phyloP scores from a whole-genome alignment of 441 rosid species.

The Arabidopsis hybrid region DNA sequence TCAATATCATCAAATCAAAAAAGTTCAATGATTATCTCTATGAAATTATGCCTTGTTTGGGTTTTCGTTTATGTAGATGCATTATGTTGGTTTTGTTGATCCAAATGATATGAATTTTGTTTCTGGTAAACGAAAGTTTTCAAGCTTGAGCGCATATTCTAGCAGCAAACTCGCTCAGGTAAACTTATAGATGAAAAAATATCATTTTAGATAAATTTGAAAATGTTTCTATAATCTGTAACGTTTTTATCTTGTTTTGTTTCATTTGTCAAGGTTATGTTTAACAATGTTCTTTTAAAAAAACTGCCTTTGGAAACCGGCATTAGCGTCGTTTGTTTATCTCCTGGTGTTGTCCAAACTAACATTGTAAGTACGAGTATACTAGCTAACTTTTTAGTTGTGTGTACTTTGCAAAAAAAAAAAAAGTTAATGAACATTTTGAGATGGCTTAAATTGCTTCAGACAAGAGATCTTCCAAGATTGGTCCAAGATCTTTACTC shows the following conservation, averaged over 20 bases:
- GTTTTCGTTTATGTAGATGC: constrained; percentile 59
- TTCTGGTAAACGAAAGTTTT: constrained; percentile 72
- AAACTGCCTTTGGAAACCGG: constrained; percentile 79
- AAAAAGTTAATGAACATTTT: neutral
- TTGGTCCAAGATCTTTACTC: constrained; percentile 69
- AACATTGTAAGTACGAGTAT: constrained; percentile 66
- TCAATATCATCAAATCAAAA: neutral
- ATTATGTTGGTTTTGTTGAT: constrained; percentile 85
- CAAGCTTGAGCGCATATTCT: constrained; percentile 74
- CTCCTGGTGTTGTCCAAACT: constrained; percentile 86
- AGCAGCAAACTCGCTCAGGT: constrained; percentile 95
- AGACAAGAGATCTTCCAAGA: constrained; percentile 91
- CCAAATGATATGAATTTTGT: constrained; percentile 79
- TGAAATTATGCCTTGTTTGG: neutral
- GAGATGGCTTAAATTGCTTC: constrained; percentile 23
- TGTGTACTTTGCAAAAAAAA: too few relatives aligned
- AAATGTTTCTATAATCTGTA: neutral
- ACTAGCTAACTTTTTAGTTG: too few relatives aligned
- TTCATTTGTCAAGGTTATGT: constrained; percentile 71
- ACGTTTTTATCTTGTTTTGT: neutral
- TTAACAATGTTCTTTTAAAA: constrained; percentile 76
- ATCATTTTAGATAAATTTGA: too few relatives aligned
- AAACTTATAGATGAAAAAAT: neutral
- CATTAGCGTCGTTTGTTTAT: constrained; percentile 75
- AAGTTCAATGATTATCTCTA: neutral